Conservation (phyloP, 2,329 filamentous ascomycete genomes). For the Neodidymelliopsis sp. region DNA sequence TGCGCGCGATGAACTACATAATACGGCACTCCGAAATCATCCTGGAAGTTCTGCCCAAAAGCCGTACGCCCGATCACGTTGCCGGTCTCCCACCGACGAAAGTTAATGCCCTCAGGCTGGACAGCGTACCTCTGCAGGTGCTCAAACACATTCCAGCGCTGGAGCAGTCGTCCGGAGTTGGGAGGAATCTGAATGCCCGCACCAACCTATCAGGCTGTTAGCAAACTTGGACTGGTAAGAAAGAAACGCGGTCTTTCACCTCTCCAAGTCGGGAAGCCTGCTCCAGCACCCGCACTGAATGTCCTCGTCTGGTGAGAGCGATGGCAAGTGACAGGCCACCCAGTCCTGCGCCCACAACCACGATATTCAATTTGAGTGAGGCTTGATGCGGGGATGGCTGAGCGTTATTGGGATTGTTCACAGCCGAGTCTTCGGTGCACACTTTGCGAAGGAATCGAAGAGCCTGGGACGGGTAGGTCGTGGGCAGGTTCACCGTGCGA, state of each 20-base stretch:
- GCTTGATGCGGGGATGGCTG: no score
- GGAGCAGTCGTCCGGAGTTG: conserved; percentile 53
- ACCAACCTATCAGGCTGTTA: no score
- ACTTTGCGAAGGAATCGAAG: no score
- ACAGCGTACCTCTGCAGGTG: conserved; percentile 11
- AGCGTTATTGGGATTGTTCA: no score
- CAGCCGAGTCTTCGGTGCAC: no score
- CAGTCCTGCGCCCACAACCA: conserved; percentile 52
- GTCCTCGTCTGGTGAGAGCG: conserved; percentile 41
- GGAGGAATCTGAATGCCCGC: conserved; percentile 27
- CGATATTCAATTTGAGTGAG: conserved; percentile 31
- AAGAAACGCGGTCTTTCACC: no score
- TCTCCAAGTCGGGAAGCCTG: conserved; percentile 47
- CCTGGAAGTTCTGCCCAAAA: conserved; percentile 47
- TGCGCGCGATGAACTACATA: conserved; percentile 25
- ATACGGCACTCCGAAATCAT: conserved; percentile 18
- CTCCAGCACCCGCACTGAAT: conserved; percentile 23
- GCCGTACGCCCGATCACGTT: conserved; percentile 57
- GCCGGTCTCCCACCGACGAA: conserved; percentile 61
- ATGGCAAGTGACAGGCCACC: conserved; percentile 56
- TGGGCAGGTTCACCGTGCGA: no score
- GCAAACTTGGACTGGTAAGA: no score
- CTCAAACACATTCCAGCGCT: conserved; percentile 53
- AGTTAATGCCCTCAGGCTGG: conserved; percentile 55
- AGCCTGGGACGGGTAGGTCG: no score